phyloP scores from a whole-genome alignment of 768 basidiomycete species.

The Lyophyllum decastes region DNA sequence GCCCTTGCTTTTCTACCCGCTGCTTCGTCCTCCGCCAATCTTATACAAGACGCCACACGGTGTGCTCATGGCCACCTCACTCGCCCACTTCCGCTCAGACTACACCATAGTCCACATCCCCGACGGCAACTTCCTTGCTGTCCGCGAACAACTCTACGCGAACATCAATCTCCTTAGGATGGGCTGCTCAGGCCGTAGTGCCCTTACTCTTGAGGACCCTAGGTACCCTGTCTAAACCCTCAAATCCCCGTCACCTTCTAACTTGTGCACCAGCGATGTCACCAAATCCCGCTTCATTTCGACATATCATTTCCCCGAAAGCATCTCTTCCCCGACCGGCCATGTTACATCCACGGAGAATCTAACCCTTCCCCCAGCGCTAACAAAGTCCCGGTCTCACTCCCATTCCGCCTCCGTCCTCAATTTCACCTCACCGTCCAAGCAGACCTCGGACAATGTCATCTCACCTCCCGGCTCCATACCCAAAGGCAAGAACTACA shows the following conservation, averaged over 20 bases:
- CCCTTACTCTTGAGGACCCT: constrained; percentile 77
- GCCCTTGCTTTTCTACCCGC: not conserved
- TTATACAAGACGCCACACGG: constrained; percentile 59
- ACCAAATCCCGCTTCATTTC: constrained; percentile 81
- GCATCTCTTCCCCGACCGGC: constrained; percentile 22
- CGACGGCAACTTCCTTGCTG: constrained; percentile 62
- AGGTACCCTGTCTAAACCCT: constrained; percentile 39
- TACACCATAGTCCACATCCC: constrained; percentile 84
- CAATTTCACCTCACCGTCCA: constrained; percentile 13
- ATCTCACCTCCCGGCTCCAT: constrained; percentile 14
- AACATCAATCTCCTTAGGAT: constrained; percentile 86
- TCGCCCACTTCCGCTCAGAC: constrained; percentile 87
- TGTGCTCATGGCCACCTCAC: constrained; percentile 76
- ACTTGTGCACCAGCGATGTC: constrained; percentile 51
- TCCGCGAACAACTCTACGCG: constrained; percentile 69
- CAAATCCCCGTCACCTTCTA: constrained; percentile 4
- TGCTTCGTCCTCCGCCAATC: not conserved
- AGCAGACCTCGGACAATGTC: constrained; percentile 16
- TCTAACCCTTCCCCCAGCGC: constrained; percentile 14
- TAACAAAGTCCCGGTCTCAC: constrained; percentile 19
- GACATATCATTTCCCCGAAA: constrained; percentile 62
- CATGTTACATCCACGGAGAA: constrained; percentile 23
- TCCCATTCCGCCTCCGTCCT: constrained; percentile 19
- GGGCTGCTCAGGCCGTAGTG: constrained; percentile 78
- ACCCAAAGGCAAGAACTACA: constrained; percentile 15